Percentiles rank a stretch among this genome's conserved stretches.
These are phyloP conservation scores for Colletotrichum filicis DNA, from an alignment of 2,329 filamentous ascomycete species.

Conservation along the genomic window DNA sequence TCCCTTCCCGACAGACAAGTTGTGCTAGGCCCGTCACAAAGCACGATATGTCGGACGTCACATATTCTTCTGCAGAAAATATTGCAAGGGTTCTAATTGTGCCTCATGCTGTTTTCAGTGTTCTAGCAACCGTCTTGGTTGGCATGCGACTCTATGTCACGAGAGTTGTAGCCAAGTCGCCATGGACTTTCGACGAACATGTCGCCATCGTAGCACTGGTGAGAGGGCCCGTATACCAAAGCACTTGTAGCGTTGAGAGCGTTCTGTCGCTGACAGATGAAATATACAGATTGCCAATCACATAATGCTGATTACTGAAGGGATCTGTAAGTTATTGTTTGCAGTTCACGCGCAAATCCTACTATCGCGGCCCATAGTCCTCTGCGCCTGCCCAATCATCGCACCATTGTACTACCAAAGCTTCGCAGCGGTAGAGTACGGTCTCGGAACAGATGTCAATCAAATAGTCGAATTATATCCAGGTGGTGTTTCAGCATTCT, in stretches of 20 bases:
- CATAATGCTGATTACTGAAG: slow-evolving; percentile 7
- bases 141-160: not conserved
- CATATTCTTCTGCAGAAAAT: not conserved
- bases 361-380: not conserved
- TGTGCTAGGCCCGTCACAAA: not conserved
- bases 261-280: not conserved
- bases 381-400: not conserved
- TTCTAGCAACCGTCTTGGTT: not conserved
- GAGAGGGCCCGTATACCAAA: not conserved
- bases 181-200: not conserved
- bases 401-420: not conserved
- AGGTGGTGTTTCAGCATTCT: not conserved
- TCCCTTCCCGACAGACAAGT: no score
- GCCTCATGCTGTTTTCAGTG: slow-evolving; percentile 10
- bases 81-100: slow-evolving; percentile 4
- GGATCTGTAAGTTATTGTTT: not conserved
- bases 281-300: slow-evolving; percentile 1
- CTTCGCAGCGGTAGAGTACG: not conserved
- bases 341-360: not conserved
- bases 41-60: not conserved
- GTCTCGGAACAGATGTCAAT: not conserved
- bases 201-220: slow-evolving; percentile 6
- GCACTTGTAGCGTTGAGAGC: no score
- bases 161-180: not conserved
- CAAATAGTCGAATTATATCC: not conserved